phyloP scores from a whole-genome alignment of 2,329 filamentous ascomycete species.

The Fusarium solani-melongenae region DNA sequence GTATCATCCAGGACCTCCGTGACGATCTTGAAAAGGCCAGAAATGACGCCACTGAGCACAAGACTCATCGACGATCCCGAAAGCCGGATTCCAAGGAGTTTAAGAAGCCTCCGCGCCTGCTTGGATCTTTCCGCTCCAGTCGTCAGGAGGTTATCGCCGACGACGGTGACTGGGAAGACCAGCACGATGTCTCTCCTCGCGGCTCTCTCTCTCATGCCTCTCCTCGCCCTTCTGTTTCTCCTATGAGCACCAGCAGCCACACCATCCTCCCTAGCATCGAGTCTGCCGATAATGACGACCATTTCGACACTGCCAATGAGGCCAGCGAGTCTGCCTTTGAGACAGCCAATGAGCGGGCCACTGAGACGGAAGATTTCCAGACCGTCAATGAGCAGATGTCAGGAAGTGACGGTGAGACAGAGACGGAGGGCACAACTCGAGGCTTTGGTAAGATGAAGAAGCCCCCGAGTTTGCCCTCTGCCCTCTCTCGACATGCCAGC shows the following conservation, averaged over 20 bases:
- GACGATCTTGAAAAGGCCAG: conserved; percentile 86
- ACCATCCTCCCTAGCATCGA: conserved; percentile 28
- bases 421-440: conserved; percentile 77
- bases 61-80: conserved; percentile 68
- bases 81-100: conserved; percentile 74
- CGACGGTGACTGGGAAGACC: conserved; percentile 92
- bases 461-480: conserved; percentile 54
- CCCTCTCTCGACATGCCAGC: conserved; percentile 57
- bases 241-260: conserved; percentile 31
- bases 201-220: conserved; percentile 30
- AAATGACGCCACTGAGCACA: conserved; percentile 58
- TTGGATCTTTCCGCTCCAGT: conserved; percentile 79
- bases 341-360: conserved; percentile 80
- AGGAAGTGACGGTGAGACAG: conserved; percentile 86
- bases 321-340: conserved; percentile 73
- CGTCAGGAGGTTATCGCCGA: conserved; percentile 83
- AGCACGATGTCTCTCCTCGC: conserved; percentile 54
- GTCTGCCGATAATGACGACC: conserved; percentile 65
- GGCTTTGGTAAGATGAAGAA: conserved; percentile 56
- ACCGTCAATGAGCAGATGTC: conserved; percentile 85
- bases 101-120: conserved; percentile 82
- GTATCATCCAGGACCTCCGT: conserved; percentile 92
- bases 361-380: conserved; percentile 94
- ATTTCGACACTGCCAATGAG: conserved; percentile 85
- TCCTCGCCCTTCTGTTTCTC: conserved; percentile 27